Evolutionary conservation across 192 early-diverging fungal species (phyloP), one percentile per base, ranked within the genome.

Genomic region (Neocallimastix lanati): DNA sequence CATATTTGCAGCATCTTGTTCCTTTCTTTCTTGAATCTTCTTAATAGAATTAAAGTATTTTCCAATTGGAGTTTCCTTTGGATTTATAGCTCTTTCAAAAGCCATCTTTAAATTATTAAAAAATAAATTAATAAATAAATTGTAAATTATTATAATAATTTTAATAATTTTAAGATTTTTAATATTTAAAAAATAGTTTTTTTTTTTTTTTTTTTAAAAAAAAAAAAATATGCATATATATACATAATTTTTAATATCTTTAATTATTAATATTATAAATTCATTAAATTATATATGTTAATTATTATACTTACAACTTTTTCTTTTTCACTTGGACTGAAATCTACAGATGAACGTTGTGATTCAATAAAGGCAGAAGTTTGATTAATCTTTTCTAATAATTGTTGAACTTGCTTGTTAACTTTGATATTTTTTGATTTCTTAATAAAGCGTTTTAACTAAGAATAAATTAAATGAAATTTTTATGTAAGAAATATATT

Each of bases 371-470:
- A 93, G 79, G 84, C 85, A 36, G 89, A 83, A 77, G 93, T 95
- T 86, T 93, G 90, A 81, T 79, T 83, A 83, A 88, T 89, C 88
- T 94, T 95, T 76, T 96, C 93, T 27, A 96, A 84, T 36, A 97
- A 84, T n/a, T 88, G 88, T 50, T 93, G 91, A 79, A 96, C 83
- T 83, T 93, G 89, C 83, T 95, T 96, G 29, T 91, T 93, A 81
- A 93, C 89, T 77, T 90, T 91, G 36, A 92, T 80, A 86, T 95
- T 90, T 80, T 89, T 91, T 11, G 88, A 88, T 78, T 91, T 87
- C 84, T 98, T 98, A 78, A 93, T 88, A 83, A 92, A 94, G 77
- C 95, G 87, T 82, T 93, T 92, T 80, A 99, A 83, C 86, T 91
- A 83, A 37, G 2, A 21, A 77, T n/a, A 76, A 82, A n/a, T n/a